These are phyloP conservation scores for Auxenochlorella pyrenoidosa DNA, from an alignment of 139 green algal genomes.

Conservation along the genomic window DNA sequence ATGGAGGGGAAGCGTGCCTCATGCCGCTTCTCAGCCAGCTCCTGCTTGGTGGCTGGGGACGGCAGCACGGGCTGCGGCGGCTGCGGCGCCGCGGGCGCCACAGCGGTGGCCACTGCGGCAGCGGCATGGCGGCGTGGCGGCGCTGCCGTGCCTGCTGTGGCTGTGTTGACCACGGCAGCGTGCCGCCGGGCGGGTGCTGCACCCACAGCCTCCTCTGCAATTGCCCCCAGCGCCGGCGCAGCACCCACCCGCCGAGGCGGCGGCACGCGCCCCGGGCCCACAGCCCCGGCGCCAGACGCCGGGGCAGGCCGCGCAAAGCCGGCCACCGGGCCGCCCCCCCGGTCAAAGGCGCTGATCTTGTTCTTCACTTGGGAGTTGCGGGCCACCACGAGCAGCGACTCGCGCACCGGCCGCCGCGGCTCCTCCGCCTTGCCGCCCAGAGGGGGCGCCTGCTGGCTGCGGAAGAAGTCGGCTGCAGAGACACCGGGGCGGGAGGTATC, in stretches of 20 bases:
- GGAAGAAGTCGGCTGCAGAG: conserved; percentile 26
- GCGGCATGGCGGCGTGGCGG: not conserved
- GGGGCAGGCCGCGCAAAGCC: not conserved
- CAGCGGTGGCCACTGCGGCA: not conserved
- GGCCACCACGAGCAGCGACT: conserved; percentile 18
- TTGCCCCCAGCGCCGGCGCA: not conserved
- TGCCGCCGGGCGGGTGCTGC: conserved; percentile 5
- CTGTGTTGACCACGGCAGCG: conserved; percentile 25
- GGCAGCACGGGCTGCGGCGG: not conserved
- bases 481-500: too few species aligned
- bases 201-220: conserved; percentile 6
- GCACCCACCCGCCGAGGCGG: not conserved
- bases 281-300: too few species aligned
- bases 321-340: not conserved
- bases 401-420: not conserved
- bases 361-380: conserved; percentile 28
- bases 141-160: not conserved
- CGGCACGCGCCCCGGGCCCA: not conserved
- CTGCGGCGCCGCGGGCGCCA: not conserved
- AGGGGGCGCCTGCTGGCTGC: not conserved
- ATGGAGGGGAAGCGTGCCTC: conserved; percentile 29
- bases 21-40: conserved; percentile 4
- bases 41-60: conserved; percentile 34
- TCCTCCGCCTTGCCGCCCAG: not conserved
- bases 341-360: conserved; percentile 26